Evolutionary conservation across 2,329 filamentous ascomycete genomes (phyloP), one percentile per base, ranked within the genome.

Genomic region (Fusarium transvaalense): DNA sequence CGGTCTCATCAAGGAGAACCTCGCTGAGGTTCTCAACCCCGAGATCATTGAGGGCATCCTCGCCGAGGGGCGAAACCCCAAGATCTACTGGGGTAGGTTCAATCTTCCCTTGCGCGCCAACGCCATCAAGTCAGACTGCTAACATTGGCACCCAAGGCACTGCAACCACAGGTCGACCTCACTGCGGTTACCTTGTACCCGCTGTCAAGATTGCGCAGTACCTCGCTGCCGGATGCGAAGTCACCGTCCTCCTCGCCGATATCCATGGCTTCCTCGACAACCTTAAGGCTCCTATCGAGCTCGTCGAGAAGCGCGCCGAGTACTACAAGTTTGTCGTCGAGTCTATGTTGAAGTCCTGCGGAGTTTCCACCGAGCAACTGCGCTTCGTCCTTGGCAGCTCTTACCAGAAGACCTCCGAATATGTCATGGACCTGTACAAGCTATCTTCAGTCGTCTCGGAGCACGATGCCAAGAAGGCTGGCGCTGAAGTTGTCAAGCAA

Each of bases 401-500:
- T 50, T 97, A 97, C 87, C 94, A 97, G 78, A 88, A 86, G 74
- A 86, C 79, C 60, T 76, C 85, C 25, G 85, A 89, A 41, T 98
- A 97, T 82, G 88, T 90, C 63, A 96, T 97, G 92, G 95, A 98
- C 77, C 81, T 97, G 34, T 95, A 94, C 82, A 89, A 91, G 76
- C 78, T 98, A 69, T 87, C 86, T 45, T 88, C 88, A 5, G 80
- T 92, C 54, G 88, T 91, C 7, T 90, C 90, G 15, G 89, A 94
- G 80, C 89, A 94, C 76, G 90, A 96, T 75, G 93, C 94, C 17
- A 93, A 94, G 80, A 96, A 93, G 80, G 94, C 95, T 0, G 95
- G 95, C 38, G 92, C 93, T 3, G 96, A 98, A 80, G 89, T 98
- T 10, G 95, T 99, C 70, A 98, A 98, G 85, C 94, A 98, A 82